Conservation (phyloP, 2,329 filamentous ascomycete species). For the Thelonectria olida region DNA sequence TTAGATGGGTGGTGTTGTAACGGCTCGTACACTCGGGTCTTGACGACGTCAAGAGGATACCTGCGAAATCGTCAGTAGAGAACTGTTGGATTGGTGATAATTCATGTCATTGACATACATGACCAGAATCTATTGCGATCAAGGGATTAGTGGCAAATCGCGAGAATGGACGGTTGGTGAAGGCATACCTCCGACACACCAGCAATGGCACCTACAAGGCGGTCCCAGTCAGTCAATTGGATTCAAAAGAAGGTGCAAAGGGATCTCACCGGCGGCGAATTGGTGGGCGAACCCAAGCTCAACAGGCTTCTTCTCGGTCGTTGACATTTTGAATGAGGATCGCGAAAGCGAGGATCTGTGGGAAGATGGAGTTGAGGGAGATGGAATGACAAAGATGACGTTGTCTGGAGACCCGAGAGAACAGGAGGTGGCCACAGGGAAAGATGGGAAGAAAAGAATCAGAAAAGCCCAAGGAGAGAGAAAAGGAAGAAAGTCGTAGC, state of each 20-base stretch:
- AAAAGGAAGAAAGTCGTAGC: slow-evolving; percentile 15
- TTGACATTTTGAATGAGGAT: slow-evolving; percentile 33
- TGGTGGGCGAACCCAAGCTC: slow-evolving; percentile 88
- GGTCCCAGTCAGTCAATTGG: slow-evolving; percentile 34
- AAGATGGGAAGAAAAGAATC: slow-evolving; percentile 19
- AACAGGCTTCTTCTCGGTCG: slow-evolving; percentile 69
- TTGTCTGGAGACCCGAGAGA: slow-evolving; percentile 10
- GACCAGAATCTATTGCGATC: slow-evolving; percentile 75
- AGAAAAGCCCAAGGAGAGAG: slow-evolving; percentile 8
- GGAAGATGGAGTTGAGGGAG: not conserved
- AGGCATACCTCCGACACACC: slow-evolving; percentile 91
- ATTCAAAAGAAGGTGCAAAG: slow-evolving; percentile 24
- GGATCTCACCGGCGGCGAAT: slow-evolving; percentile 82
- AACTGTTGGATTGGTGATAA: not conserved
- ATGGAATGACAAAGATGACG: slow-evolving; percentile 2
- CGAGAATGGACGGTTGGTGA: slow-evolving; percentile 29
- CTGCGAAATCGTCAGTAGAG: slow-evolving; percentile 57
- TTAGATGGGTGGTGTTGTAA: slow-evolving; percentile 22
- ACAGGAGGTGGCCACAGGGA: slow-evolving; percentile 19
- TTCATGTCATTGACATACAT: slow-evolving; percentile 67
- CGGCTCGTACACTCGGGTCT: slow-evolving; percentile 87
- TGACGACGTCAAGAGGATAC: slow-evolving; percentile 99
- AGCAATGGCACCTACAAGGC: slow-evolving; percentile 79
- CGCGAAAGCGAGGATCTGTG: not conserved
- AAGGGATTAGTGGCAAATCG: slow-evolving; percentile 26